Conservation (phyloP, 345 rosid species). For the Citrus reticulata region DNA sequence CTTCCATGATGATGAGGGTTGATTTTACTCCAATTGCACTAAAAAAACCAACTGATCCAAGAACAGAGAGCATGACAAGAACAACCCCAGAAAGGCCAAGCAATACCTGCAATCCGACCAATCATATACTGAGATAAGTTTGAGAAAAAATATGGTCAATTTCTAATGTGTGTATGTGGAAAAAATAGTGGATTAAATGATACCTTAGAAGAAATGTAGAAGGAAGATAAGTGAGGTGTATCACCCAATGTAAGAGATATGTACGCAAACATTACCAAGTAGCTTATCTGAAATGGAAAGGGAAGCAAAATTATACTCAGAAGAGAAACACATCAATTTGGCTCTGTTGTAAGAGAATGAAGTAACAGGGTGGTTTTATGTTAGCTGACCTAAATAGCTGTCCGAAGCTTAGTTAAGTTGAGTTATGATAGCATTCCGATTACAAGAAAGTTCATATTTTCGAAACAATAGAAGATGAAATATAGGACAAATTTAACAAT, state of each 20-base stretch:
- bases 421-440: background rate
- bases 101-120: slow-evolving; percentile 50
- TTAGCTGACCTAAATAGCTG: background rate
- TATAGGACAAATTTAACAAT: background rate
- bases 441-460: slow-evolving; percentile 1
- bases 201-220: slow-evolving; percentile 93
- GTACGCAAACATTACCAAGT: slow-evolving; percentile 94
- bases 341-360: background rate
- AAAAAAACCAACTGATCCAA: slow-evolving; percentile 91
- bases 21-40: slow-evolving; percentile 89
- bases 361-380: background rate
- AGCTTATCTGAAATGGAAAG: slow-evolving; percentile 57
- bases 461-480: background rate
- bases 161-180: background rate
- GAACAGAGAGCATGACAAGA: slow-evolving; percentile 93
- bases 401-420: background rate
- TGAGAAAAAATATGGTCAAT: background rate
- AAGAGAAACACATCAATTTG: background rate
- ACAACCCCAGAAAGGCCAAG: slow-evolving; percentile 94
- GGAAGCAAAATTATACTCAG: background rate
- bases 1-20: slow-evolving; percentile 96
- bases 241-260: slow-evolving; percentile 89
- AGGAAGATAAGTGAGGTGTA: slow-evolving; percentile 46
- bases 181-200: background rate
- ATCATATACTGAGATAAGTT: background rate